Evolutionary conservation across 2,329 filamentous ascomycete species (phyloP), one percentile per base, ranked within the genome.

Genomic region (Talaromyces sp.): DNA sequence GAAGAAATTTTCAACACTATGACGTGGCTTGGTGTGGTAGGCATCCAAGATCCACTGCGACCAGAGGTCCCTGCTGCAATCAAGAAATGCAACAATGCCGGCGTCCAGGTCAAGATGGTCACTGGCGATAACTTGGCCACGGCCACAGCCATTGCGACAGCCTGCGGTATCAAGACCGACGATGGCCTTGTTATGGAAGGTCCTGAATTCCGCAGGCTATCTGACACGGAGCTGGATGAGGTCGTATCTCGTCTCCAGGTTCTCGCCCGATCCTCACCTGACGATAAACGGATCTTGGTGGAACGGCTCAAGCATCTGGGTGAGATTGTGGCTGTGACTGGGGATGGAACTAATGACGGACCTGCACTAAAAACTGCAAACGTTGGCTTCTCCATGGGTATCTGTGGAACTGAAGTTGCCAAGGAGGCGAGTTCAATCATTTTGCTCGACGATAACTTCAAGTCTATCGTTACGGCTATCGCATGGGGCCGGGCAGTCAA

Each of bases 21-120:
- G 85, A 87, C 84, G 4, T 90, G 92, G 78, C 77, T 92, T 66
- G 86, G 87, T 18, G 79, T 91, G 47, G 87, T 90, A 56, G 89
- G 89, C 67, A 91, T 92, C 69, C 88, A 91, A 70, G 89, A 92
- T 72, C 89, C 89, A 36, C 83, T 91, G 18, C 81, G 89, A 61
- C 81, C 83, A 5, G 87, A 88, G 66, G 89, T 91, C 27, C 81
- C 85, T 14, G 82, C 85, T 55, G 89, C 89, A 52, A 89, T 92
- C 60, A 78, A 80, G 62, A 85, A 85, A 69, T 90, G 88, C 64
- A 84, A 87, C 66, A 81, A 81, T 30, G 89, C 89, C 18, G 89
- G 89, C 60, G 88, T 92, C 16, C 81, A 85, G 60, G 87, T 90
- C 55, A 87, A 88, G 67, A 90, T 90, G 87, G 88, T 90, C 56